A percentile compares a stretch with the other conserved stretches of the same genome.
These are phyloP conservation scores for Penicillium antarcticum DNA, from an alignment of 495 filamentous ascomycete genomes.

Conservation along the genomic window DNA sequence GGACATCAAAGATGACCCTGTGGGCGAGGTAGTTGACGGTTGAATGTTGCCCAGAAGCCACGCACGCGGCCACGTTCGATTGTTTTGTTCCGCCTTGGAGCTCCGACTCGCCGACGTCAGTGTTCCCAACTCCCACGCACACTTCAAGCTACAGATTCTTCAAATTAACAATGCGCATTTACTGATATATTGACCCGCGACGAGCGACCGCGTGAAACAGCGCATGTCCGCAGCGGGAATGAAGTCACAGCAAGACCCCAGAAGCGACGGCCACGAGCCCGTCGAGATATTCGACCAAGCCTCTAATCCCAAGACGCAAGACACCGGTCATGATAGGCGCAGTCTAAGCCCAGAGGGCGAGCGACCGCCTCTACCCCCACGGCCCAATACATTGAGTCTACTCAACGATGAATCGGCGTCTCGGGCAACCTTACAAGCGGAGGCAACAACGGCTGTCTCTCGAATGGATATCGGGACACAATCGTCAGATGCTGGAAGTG, in stretches of 20 bases:
- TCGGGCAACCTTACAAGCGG: conserved; percentile 57
- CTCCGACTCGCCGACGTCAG: conserved; percentile 22
- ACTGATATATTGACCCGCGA: conserved; percentile 15
- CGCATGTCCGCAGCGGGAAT: conserved; percentile 27
- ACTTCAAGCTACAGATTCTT: neutral
- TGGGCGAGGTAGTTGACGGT: conserved; percentile 10
- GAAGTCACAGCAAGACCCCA: conserved; percentile 10
- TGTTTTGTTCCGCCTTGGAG: conserved; percentile 28
- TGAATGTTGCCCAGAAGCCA: conserved; percentile 21
- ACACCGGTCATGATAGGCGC: conserved; percentile 10
- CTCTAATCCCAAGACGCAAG: neutral
- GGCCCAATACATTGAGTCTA: conserved; percentile 49
- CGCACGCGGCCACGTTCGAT: conserved; percentile 28
- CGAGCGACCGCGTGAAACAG: conserved; percentile 21
- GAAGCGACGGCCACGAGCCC: conserved; percentile 12
- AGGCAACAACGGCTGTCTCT: conserved; percentile 79
- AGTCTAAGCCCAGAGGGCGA: conserved; percentile 36
- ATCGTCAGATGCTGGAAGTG: conserved; percentile 60
- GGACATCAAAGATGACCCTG: conserved; percentile 19
- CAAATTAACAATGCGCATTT: conserved; percentile 12
- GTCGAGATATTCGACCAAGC: conserved; percentile 4
- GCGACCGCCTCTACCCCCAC: conserved; percentile 67
- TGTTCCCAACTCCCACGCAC: neutral
- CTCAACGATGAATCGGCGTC: conserved; percentile 37
- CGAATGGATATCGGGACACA: conserved; percentile 72